Evolutionary conservation across 768 basidiomycete genomes (phyloP), one percentile per base, ranked within the genome.

Genomic region (Nevesoporus exiguus): DNA sequence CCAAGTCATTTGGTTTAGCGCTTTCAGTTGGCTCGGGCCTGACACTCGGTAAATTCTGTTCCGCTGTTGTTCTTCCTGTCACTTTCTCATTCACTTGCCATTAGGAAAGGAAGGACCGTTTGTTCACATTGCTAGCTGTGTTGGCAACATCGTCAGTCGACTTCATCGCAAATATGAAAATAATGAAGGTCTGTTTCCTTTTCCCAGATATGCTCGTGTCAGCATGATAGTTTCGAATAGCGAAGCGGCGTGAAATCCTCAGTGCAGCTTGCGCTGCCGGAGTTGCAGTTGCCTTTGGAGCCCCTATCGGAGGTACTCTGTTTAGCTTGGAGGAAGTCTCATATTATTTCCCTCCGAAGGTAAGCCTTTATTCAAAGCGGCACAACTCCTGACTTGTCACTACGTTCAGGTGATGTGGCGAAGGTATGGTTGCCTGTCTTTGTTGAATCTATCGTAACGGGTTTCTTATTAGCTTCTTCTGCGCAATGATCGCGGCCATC

Each of bases 231-330:
- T 30, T 30, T 31, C 15, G 36, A 52, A 25, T 54, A 93, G 93
- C 84, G 14, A 98, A 98, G 68, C 81, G 95, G 42, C 84, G 97
- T 45, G 97, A 98, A 73, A 86, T 99, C 50, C 75, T 99, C 34
- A 94, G 91, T 56, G 97, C 97, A 11, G 94, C 95, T 27, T 92
- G 93, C 67, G 97, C 96, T 7, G 97, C 97, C 22, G 97, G 97
- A 27, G 97, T 99, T 11, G 91, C 96, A 7, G 96, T 98, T 24
- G 92, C 95, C 0, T 98, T 98, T 65, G 96, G 96, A 43, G 95
- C 96, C 0, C 97, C 97, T 1, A 91, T 99, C 43, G 96, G 93
- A 22, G 93, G 93, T 13, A 93, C 91, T 1, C 68, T 96, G 48
- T 96, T 96, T 70, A 92, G 92, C 59, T 73, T 98, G 60, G 96